A percentile compares a stretch with the other conserved stretches of the same genome.
These are phyloP conservation scores for Candida freyschussii DNA, from an alignment of 1,139 yeast genomes.

Conservation along the genomic window DNA sequence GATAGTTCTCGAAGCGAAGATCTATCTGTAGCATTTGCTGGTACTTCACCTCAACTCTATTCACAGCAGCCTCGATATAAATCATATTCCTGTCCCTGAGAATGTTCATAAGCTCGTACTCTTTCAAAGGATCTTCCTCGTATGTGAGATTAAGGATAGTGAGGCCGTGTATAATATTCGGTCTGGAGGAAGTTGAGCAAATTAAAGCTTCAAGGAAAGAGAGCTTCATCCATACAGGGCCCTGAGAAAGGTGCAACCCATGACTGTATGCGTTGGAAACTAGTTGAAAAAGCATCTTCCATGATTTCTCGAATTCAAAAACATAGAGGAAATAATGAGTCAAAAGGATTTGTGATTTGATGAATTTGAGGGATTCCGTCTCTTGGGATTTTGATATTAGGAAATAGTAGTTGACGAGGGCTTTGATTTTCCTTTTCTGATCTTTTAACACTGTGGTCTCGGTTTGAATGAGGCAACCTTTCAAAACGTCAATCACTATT, in stretches of 20 bases:
- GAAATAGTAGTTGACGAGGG: conserved; percentile 13
- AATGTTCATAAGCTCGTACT: conserved; percentile 15
- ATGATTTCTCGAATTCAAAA: conserved; percentile 16
- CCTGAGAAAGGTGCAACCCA: conserved; percentile 19
- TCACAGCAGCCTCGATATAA: conserved; percentile 11
- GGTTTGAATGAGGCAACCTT: conserved; percentile 8
- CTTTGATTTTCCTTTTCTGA: conserved; percentile 6
- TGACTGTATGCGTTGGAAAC: conserved; percentile 20
- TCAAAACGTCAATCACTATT: conserved; percentile 19
- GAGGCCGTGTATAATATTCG: conserved; percentile 14
- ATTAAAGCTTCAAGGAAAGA: conserved; percentile 16
- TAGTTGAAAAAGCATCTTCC: conserved; percentile 19
- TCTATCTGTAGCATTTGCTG: conserved; percentile 11
- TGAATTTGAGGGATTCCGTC: conserved; percentile 11
- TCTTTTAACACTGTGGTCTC: conserved; percentile 6
- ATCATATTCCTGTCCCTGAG: conserved; percentile 16
- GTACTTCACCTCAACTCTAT: conserved; percentile 4
- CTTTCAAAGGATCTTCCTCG: conserved; percentile 12
- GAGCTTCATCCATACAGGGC: conserved; percentile 20
- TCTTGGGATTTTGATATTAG: conserved; percentile 17
- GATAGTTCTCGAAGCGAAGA: conserved; percentile 12
- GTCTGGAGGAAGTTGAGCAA: conserved; percentile 17
- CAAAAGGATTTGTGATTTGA: conserved; percentile 19
- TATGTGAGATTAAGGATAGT: conserved; percentile 4
- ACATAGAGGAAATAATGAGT: conserved; percentile 17